These are phyloP conservation scores for Chiua sp. DNA, from an alignment of 1,284 basidiomycete species.

Conservation along the genomic window DNA sequence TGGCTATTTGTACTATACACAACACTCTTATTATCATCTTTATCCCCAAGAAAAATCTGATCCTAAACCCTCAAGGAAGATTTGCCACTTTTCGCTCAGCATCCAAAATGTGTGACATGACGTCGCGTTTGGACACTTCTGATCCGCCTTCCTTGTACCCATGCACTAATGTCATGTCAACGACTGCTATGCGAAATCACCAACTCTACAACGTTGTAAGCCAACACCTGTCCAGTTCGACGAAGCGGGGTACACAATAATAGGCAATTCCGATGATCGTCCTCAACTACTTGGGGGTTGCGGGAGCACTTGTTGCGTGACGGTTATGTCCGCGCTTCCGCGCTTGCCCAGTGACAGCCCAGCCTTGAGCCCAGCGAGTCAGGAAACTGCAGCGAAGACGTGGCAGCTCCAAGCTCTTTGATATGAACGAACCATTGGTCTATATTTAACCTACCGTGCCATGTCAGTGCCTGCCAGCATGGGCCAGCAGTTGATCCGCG, in stretches of 20 bases:
- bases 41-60: constrained; percentile 10
- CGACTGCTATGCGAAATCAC: neutral
- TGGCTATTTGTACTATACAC: constrained; percentile 25
- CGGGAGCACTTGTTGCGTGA: too few relatives aligned
- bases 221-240: neutral
- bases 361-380: neutral
- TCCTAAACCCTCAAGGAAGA: constrained; percentile 3
- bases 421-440: too few relatives aligned
- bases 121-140: too few relatives aligned
- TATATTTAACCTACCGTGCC: neutral
- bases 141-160: neutral
- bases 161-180: neutral
- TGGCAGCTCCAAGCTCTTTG: too few relatives aligned
- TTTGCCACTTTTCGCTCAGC: neutral
- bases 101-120: neutral
- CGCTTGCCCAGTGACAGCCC: neutral
- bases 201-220: neutral
- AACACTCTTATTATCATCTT: constrained; percentile 21
- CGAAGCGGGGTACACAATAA: too few relatives aligned
- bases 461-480: neutral
- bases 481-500: neutral
- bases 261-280: too few relatives aligned
- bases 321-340: neutral
- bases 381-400: neutral
- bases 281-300: neutral